Percentiles rank a stretch among this genome's conserved stretches.
These are phyloP conservation scores for Urochloa ruziziensis DNA, from an alignment of 176 grass and related monocot species.

Conservation along the genomic window DNA sequence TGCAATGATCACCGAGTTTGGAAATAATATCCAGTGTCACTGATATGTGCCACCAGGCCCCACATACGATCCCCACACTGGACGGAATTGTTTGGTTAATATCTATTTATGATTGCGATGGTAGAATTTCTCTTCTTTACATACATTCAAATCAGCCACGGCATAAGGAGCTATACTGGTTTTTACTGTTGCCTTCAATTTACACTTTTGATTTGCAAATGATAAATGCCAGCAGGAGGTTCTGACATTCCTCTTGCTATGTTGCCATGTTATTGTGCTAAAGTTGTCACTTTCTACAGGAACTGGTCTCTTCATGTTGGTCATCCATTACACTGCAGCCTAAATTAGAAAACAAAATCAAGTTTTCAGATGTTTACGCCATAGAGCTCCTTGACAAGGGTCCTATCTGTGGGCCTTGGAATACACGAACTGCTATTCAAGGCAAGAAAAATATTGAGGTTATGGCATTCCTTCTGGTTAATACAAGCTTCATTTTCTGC, in stretches of 20 bases:
- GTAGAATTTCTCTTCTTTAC: background rate
- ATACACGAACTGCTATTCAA: conserved; percentile 34
- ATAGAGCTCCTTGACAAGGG: conserved; percentile 70
- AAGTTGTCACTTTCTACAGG: conserved; percentile 38
- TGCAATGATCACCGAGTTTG: background rate
- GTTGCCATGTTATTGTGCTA: background rate
- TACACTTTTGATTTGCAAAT: conserved; percentile 14
- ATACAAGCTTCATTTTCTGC: conserved; percentile 33
- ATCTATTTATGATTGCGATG: background rate
- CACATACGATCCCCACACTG: background rate
- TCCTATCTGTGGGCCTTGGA: conserved; percentile 49
- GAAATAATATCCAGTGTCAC: background rate
- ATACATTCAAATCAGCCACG: conserved; percentile 13
- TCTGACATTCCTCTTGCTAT: background rate
- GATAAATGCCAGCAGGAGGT: background rate
- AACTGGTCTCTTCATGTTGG: conserved; percentile 44
- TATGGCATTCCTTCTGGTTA: conserved; percentile 37
- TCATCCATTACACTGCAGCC: conserved; percentile 44
- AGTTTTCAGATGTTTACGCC: conserved; percentile 79
- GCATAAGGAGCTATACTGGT: background rate
- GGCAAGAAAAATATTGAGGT: conserved; percentile 61
- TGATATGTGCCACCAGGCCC: background rate
- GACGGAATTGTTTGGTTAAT: background rate
- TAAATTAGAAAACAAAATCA: conserved; percentile 51
- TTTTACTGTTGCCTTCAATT: background rate